Percentiles rank a stretch among this genome's conserved stretches.
Evolutionary conservation across 805 yeast species (phyloP).

Genomic region (Candida cerambycidarum): DNA sequence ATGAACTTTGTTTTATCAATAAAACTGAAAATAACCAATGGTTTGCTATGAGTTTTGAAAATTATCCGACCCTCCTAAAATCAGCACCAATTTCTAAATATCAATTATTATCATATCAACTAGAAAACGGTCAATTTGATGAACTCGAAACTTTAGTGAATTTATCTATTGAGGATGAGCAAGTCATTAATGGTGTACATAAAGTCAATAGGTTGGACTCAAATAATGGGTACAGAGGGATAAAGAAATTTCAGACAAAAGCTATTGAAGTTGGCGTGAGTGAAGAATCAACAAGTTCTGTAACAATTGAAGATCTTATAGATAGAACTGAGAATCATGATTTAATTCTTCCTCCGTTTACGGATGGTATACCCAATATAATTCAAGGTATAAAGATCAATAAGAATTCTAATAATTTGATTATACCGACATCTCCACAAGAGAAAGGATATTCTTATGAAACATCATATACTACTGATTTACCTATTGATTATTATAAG

Average conservation of each 20-base stretch:
- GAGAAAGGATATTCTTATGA: conserved; percentile 7
- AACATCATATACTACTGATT: background rate
- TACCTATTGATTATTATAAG: conserved; percentile 7
- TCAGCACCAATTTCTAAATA: conserved; percentile 77
- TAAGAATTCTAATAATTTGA: conserved; percentile 5
- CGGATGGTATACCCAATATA: conserved; percentile 22
- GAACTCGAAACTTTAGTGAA: conserved; percentile 13
- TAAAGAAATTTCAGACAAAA: conserved; percentile 26
- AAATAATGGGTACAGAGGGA: conserved; percentile 37
- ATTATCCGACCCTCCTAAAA: conserved; percentile 79
- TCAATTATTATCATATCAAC: conserved; percentile 36
- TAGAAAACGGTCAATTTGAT: conserved; percentile 17
- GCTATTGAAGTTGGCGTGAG: conserved; percentile 16
- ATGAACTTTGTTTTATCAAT: conserved; percentile 58
- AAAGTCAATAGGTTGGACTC: conserved; percentile 27
- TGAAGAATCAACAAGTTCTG: background rate
- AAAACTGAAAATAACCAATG: conserved; percentile 65
- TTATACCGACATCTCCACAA: conserved; percentile 11
- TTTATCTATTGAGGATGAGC: conserved; percentile 9
- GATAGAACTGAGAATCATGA: background rate
- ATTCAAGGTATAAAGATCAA: conserved; percentile 40
- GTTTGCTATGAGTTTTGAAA: conserved; percentile 79
- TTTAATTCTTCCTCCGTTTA: background rate
- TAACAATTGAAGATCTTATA: background rate
- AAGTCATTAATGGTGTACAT: conserved; percentile 37